A percentile compares a stretch with the other conserved stretches of the same genome.
Conservation (phyloP, 345 rosid species). For the Punica granatum region DNA sequence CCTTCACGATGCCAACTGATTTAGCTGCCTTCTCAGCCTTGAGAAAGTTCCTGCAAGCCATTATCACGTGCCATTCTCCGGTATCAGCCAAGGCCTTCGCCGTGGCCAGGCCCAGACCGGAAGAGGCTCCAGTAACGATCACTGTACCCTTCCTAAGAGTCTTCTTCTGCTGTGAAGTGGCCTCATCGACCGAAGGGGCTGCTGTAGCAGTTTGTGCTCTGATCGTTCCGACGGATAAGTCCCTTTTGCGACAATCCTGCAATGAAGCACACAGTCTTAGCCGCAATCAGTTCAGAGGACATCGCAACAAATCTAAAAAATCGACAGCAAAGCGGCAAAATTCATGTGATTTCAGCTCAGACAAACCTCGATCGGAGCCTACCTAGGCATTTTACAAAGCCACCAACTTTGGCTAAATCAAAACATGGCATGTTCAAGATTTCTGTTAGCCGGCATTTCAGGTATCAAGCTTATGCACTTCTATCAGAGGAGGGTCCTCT, state of each 20-base stretch:
- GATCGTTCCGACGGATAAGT: conserved; percentile 30
- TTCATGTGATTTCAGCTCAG: background rate
- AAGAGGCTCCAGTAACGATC: conserved; percentile 74
- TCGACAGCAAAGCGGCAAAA: background rate
- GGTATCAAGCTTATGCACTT: background rate
- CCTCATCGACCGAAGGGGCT: conserved; percentile 34
- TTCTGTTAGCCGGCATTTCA: background rate
- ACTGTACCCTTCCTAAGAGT: conserved; percentile 69
- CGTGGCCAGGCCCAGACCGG: conserved; percentile 78
- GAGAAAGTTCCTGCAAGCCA: conserved; percentile 96
- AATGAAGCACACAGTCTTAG: background rate
- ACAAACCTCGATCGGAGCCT: background rate
- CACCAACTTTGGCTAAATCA: background rate
- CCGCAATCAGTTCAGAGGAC: background rate
- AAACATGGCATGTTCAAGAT: background rate
- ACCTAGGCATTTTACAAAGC: background rate
- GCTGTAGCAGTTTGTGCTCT: conserved; percentile 61
- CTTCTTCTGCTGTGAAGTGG: conserved; percentile 53
- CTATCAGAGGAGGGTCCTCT: no score
- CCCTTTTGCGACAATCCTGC: conserved; percentile 21
- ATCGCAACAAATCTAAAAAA: background rate
- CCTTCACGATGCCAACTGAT: conserved; percentile 70
- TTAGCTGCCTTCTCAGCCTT: conserved; percentile 84
- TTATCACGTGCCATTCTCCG: conserved; percentile 77
- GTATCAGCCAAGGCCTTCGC: conserved; percentile 83